Evolutionary conservation across 352 stramenopile genomes (phyloP).

Genomic region (Achlya hypogyna): DNA sequence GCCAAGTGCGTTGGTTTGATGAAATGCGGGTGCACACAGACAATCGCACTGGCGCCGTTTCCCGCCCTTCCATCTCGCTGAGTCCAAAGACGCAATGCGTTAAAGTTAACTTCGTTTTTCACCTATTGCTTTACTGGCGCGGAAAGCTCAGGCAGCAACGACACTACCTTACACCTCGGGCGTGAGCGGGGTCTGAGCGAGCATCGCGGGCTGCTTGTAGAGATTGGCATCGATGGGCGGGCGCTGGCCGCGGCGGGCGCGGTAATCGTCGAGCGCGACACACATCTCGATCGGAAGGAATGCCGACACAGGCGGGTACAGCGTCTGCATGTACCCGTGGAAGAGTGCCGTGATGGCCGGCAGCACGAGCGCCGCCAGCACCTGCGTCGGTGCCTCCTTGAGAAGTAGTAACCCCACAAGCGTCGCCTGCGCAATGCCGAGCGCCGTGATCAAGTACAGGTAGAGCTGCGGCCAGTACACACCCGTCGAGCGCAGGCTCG

Average conservation of each 20-base stretch:
- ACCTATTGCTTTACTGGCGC: no score
- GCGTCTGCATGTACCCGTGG: conserved; percentile 12
- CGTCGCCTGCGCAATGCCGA: conserved; percentile 53
- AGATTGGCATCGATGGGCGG: background rate
- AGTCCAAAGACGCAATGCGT: no score
- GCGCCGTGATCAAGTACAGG: conserved; percentile 46
- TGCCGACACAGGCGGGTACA: conserved; percentile 13
- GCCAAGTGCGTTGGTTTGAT: no score
- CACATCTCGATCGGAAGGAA: conserved; percentile 12
- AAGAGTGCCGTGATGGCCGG: conserved; percentile 6
- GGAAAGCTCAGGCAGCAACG: no score
- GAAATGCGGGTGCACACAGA: no score
- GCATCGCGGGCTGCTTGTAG: conserved; percentile 19
- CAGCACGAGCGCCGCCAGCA: conserved; percentile 3
- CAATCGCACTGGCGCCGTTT: no score
- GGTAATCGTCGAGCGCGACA: conserved; percentile 7
- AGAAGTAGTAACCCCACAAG: conserved; percentile 59
- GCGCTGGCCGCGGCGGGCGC: background rate
- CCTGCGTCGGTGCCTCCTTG: conserved; percentile 28
- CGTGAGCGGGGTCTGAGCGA: background rate
- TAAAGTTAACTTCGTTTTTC: no score
- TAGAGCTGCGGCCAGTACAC: conserved; percentile 51
- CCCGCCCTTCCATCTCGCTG: no score
- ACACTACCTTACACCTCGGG: background rate
- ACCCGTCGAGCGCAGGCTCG: conserved; percentile 16